These are phyloP conservation scores for Leptosphaerulina australis DNA, from an alignment of 2,329 filamentous ascomycete species.

Conservation along the genomic window DNA sequence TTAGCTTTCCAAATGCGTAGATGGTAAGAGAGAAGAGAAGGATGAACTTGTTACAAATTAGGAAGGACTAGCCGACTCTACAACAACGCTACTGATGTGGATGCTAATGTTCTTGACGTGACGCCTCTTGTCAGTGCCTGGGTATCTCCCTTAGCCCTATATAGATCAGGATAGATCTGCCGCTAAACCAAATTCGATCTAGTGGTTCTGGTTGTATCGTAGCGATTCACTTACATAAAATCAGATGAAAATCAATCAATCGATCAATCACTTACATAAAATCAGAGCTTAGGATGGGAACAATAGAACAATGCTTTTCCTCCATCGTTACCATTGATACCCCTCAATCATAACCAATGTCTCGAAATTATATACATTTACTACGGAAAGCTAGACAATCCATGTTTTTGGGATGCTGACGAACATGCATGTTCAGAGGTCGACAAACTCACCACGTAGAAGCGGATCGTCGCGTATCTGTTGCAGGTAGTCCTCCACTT, in stretches of 20 bases:
- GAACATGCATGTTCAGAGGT: conserved; percentile 25
- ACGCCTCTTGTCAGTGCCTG: not conserved
- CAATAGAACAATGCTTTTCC: too few species aligned
- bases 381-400: not conserved
- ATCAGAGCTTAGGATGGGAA: too few species aligned
- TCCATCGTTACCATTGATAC: too few species aligned
- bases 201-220: too few species aligned
- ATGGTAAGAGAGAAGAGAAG: not conserved
- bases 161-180: too few species aligned
- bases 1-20: not conserved
- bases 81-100: not conserved
- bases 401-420: not conserved
- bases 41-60: not conserved
- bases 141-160: too few species aligned
- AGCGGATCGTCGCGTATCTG: conserved; percentile 47
- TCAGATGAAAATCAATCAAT: too few species aligned
- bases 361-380: not conserved
- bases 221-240: too few species aligned
- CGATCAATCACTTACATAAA: too few species aligned
- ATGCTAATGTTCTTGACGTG: not conserved
- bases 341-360: not conserved
- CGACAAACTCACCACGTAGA: conserved; percentile 40
- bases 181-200: not conserved
- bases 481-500: conserved; percentile 47
- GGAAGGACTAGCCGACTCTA: not conserved